phyloP scores from a whole-genome alignment of 2,329 filamentous ascomycete genomes.

The Ophiostoma tasmaniense region DNA sequence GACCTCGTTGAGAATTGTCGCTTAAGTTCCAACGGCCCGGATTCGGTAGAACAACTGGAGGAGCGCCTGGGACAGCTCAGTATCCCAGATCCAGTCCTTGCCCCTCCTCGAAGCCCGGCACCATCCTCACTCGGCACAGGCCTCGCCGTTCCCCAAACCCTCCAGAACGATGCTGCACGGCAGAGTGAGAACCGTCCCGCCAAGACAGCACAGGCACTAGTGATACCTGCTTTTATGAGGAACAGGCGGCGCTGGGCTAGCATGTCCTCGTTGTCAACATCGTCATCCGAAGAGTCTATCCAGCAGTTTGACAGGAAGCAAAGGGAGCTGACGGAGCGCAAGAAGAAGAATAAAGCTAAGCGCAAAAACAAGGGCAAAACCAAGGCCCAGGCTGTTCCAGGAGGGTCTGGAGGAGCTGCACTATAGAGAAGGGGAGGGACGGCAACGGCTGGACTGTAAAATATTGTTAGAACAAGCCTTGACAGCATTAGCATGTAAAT shows the following conservation, averaged over 20 bases:
- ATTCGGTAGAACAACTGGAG: no score
- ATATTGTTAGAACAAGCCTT: background rate
- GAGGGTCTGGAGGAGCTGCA: background rate
- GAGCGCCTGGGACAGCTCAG: no score
- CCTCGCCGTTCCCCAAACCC: background rate
- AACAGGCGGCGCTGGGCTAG: background rate
- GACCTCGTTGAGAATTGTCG: no score
- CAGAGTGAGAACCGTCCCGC: background rate
- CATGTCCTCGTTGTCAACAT: slow-evolving; percentile 11
- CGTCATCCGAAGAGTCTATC: slow-evolving; percentile 1
- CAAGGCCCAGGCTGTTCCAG: background rate
- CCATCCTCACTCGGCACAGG: no score
- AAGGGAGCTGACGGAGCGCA: background rate
- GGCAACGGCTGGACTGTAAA: no score
- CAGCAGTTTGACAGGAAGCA: background rate
- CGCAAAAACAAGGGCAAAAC: background rate
- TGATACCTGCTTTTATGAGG: background rate
- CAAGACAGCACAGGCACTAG: background rate
- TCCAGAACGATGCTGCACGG: background rate
- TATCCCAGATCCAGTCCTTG: no score
- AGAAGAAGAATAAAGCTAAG: background rate
- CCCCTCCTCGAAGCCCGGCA: no score
- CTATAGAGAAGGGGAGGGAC: background rate
- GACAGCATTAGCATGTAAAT: background rate
- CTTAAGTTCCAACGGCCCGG: no score